Conservation (phyloP, 148 eudicot genomes). For the Camellia granthamiana region DNA sequence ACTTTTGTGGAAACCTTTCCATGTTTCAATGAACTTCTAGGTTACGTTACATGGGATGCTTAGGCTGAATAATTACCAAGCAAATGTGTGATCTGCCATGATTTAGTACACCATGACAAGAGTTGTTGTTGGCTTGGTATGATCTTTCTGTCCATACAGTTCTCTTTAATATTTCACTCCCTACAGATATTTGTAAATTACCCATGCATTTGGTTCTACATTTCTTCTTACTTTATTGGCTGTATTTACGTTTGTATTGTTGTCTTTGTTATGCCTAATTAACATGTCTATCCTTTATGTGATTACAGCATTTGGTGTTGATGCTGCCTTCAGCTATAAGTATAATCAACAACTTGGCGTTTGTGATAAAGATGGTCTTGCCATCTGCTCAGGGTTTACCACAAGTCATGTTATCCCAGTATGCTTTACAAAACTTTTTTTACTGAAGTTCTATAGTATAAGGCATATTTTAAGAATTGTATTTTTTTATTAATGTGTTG, state of each 20-base stretch:
- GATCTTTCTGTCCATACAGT: not conserved
- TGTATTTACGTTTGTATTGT: slow-evolving; percentile 1
- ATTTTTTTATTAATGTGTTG: not conserved
- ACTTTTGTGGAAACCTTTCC: not conserved
- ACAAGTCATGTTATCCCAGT: slow-evolving; percentile 96
- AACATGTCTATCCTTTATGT: slow-evolving; percentile 9
- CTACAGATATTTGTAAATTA: not conserved
- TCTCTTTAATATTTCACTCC: not conserved
- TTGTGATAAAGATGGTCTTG: slow-evolving; percentile 78
- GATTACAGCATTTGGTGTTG: slow-evolving; percentile 86
- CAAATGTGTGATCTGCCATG: not conserved
- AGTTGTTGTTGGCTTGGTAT: slow-evolving; percentile 5
- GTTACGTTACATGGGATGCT: slow-evolving; percentile 1
- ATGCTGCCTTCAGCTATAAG: slow-evolving; percentile 92
- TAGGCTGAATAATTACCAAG: not conserved
- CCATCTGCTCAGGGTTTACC: slow-evolving; percentile 75
- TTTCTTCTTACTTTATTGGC: not conserved
- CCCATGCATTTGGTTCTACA: not conserved
- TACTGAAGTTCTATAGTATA: slow-evolving; percentile 1
- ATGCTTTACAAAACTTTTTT: slow-evolving; percentile 25
- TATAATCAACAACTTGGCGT: slow-evolving; percentile 78
- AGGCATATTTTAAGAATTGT: slow-evolving; percentile 1
- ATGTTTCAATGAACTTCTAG: not conserved
- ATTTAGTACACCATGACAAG: not conserved
- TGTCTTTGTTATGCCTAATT: slow-evolving; percentile 9